Conservation (phyloP, 2,329 filamentous ascomycete species). For the Ophiostoma sp. region DNA sequence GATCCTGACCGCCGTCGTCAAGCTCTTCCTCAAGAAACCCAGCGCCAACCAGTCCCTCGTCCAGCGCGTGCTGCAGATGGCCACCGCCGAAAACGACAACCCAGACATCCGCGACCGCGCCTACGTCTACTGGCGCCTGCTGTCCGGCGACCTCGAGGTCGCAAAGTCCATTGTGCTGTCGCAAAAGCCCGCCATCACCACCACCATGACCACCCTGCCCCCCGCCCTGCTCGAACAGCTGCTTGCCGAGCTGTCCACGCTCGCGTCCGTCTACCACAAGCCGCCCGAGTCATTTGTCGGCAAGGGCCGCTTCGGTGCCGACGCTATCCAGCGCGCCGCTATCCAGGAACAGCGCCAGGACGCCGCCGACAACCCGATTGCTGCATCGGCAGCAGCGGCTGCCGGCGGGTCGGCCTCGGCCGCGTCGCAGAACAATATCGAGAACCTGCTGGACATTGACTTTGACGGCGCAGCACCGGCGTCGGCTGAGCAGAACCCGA, state of each 20-base stretch:
- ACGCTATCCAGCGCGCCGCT: constrained; percentile 88
- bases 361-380: constrained; percentile 87
- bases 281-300: constrained; percentile 97
- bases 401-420: constrained; percentile 46
- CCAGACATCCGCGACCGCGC: constrained; percentile 94
- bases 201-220: constrained; percentile 87
- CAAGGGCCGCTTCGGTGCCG: constrained; percentile 87
- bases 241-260: constrained; percentile 84
- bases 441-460: constrained; percentile 76
- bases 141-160: constrained; percentile 85
- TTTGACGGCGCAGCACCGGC: constrained; percentile 82
- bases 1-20: constrained; percentile 94
- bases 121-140: constrained; percentile 95
- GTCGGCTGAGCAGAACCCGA: constrained; percentile 57
- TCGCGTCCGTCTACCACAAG: constrained; percentile 98
- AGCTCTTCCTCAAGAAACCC: constrained; percentile 95
- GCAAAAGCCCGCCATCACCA: constrained; percentile 87
- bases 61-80: constrained; percentile 87
- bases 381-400: constrained; percentile 66
- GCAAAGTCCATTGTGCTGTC: constrained; percentile 93
- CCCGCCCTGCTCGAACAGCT: constrained; percentile 79
- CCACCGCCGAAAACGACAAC: constrained; percentile 93
- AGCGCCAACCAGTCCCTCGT: constrained; percentile 86
- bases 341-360: constrained; percentile 95
- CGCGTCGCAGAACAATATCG: constrained; percentile 66